These are phyloP conservation scores for Pyricularia sp. DNA, from an alignment of 2,329 filamentous ascomycete species.

Conservation along the genomic window DNA sequence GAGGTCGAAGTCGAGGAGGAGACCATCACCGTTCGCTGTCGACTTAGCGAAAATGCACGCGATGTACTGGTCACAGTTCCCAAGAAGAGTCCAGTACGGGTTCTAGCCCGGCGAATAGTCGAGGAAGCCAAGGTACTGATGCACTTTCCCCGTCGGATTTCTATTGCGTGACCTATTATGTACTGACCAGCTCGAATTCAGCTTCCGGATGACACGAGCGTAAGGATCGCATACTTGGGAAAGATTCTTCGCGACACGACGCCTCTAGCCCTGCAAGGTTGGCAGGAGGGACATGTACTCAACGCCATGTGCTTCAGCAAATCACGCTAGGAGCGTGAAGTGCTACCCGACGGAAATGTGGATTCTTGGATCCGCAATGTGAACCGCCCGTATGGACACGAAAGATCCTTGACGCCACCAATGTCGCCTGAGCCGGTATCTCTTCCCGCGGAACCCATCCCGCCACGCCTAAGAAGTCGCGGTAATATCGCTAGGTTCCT, in stretches of 20 bases:
- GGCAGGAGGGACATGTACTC: constrained; percentile 61
- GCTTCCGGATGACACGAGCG: constrained; percentile 43
- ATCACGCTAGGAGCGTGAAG: not conserved
- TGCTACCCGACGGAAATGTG: too few species aligned
- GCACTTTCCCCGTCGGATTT: not conserved
- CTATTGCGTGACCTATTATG: not conserved
- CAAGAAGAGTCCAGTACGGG: constrained; percentile 50
- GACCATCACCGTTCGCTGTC: constrained; percentile 41
- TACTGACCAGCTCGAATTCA: constrained; percentile 15
- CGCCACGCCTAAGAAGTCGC: not conserved
- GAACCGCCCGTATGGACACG: not conserved
- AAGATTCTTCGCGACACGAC: constrained; percentile 60
- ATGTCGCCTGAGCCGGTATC: not conserved
- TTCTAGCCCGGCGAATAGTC: constrained; percentile 48
- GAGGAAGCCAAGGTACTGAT: constrained; percentile 47
- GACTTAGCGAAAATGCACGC: constrained; percentile 53
- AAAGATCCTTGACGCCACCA: not conserved
- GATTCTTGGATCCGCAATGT: too few species aligned
- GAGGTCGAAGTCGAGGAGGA: constrained; percentile 28
- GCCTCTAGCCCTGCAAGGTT: constrained; percentile 56
- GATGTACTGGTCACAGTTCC: constrained; percentile 47
- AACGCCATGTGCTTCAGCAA: constrained; percentile 55
- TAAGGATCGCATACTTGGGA: constrained; percentile 70
- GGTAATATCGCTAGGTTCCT: not conserved
- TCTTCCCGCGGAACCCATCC: not conserved